Base-by-base conservation (phyloP, 352 stramenopile species). In the Globisporangium cylindrosporum region DNA sequence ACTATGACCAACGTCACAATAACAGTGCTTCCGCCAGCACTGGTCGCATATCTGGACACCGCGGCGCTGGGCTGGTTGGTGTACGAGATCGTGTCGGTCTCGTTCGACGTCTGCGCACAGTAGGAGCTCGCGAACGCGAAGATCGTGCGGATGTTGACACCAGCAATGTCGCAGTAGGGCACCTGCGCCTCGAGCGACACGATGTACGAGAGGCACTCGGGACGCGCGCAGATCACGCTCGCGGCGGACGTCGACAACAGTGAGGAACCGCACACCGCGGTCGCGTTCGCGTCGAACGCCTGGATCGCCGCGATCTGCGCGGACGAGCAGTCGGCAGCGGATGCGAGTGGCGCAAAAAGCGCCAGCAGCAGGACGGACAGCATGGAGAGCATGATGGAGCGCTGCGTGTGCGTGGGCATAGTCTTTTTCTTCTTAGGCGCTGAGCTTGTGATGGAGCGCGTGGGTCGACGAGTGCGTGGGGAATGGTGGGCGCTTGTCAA, bases 91-190 rank as follows among this genome's bases (percentile, higher is more conserved):
- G 66, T 25, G 66, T 71, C 66, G 25, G 32, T 59, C 48, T 41
- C 41, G 34, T 61, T 62, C 36, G 66, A 67, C 3, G 27, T 41
- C 51, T 67, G 48, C 41, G 59, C 60, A 25, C 66, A 71, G 48
- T 61, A 67, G 32, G 58, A 64, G 48, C 25, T 27, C 8, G 66
- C 59, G 36, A 58, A 64, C 25, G 48, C 53, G 29, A 71, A 61
- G 32, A 71, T 58, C 8, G 59, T 46, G 59, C 59, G 60, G 15
- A 71, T 5, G 34, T 67, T 71, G 49, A 63, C 4, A 4, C 66
- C 66, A 6, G 48, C 41, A 15, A 71, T 53, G 18, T 71, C 66
- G 60, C 66, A 71, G 66, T 67, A 66, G 24, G 66, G 66, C 36
- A 71, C 59, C 43, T 71, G 59, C 12, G 36, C 10, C 34, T 48